Evolutionary conservation across 2,329 filamentous ascomycete species (phyloP).

Genomic region (Thelonectria olida): DNA sequence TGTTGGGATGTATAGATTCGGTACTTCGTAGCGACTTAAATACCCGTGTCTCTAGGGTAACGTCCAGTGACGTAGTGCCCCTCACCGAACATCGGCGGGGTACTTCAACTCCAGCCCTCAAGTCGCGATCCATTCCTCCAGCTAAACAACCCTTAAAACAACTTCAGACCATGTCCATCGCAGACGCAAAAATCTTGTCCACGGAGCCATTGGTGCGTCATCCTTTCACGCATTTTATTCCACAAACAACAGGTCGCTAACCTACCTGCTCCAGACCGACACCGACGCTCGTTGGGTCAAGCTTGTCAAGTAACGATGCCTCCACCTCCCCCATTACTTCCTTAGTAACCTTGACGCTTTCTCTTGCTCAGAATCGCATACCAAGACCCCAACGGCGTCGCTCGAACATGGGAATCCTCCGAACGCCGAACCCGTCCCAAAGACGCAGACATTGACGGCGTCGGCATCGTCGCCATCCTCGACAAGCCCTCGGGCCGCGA

Average conservation of each 20-base stretch:
- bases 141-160: too few relatives aligned
- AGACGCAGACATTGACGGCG: slow-evolving; percentile 72
- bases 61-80: slow-evolving; percentile 23
- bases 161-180: slow-evolving; percentile 52
- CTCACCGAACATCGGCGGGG: slow-evolving; percentile 31
- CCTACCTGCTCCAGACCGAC: slow-evolving; percentile 49
- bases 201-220: slow-evolving; percentile 55
- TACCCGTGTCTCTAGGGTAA: slow-evolving; percentile 30
- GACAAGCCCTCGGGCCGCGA: slow-evolving; percentile 62
- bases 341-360: slow-evolving; percentile 8
- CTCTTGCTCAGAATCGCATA: slow-evolving; percentile 65
- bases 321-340: background rate
- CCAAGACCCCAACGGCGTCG: slow-evolving; percentile 66
- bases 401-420: slow-evolving; percentile 76
- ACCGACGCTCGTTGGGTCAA: slow-evolving; percentile 68
- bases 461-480: slow-evolving; percentile 77
- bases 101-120: background rate
- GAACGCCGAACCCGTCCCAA: slow-evolving; percentile 74
- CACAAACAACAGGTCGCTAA: background rate
- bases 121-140: too few relatives aligned
- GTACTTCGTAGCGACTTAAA: too few relatives aligned
- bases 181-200: slow-evolving; percentile 54
- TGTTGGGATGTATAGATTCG: too few relatives aligned
- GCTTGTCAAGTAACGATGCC: slow-evolving; percentile 59
- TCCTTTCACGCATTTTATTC: background rate